Percentiles rank a stretch among this genome's conserved stretches.
Evolutionary conservation across 2,329 filamentous ascomycete species (phyloP).

Genomic region (Chaetomium sp.): DNA sequence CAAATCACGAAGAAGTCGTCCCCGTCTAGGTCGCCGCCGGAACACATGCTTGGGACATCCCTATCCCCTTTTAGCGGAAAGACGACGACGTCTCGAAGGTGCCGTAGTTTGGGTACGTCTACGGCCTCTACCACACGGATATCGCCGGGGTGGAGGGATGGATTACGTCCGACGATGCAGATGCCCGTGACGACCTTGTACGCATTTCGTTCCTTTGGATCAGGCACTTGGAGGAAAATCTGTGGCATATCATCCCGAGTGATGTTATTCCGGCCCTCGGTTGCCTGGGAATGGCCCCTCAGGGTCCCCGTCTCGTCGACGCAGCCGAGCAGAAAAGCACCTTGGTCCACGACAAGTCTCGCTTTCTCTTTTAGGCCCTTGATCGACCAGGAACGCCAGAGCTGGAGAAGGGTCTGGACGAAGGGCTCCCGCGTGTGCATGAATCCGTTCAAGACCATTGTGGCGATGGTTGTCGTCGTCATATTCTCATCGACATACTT

Average conservation of each 20-base stretch:
- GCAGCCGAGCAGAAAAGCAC: conserved; percentile 85
- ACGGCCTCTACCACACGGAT: conserved; percentile 85
- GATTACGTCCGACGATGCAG: conserved; percentile 87
- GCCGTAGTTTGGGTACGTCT: conserved; percentile 69
- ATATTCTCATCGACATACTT: conserved; percentile 85
- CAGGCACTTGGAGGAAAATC: conserved; percentile 83
- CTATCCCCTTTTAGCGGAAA: conserved; percentile 81
- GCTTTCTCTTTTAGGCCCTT: conserved; percentile 93
- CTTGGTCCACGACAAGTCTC: conserved; percentile 76
- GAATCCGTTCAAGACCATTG: conserved; percentile 80
- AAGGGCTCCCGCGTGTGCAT: conserved; percentile 77
- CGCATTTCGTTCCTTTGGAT: conserved; percentile 53
- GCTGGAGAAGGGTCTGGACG: conserved; percentile 71
- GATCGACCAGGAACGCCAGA: conserved; percentile 89
- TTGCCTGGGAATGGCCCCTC: conserved; percentile 65
- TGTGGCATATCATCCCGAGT: conserved; percentile 64
- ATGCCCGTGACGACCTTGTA: conserved; percentile 72
- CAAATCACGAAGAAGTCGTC: conserved; percentile 96
- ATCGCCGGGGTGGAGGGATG: conserved; percentile 90
- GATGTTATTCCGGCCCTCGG: conserved; percentile 45
- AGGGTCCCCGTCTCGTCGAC: conserved; percentile 81
- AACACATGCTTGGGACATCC: conserved; percentile 90
- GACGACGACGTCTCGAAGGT: conserved; percentile 84
- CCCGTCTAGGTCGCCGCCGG: conserved; percentile 91
- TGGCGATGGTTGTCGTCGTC: conserved; percentile 71